These are phyloP conservation scores for Trypanosomatidae sp. DNA, from an alignment of 208 protist genomes.

Conservation along the genomic window DNA sequence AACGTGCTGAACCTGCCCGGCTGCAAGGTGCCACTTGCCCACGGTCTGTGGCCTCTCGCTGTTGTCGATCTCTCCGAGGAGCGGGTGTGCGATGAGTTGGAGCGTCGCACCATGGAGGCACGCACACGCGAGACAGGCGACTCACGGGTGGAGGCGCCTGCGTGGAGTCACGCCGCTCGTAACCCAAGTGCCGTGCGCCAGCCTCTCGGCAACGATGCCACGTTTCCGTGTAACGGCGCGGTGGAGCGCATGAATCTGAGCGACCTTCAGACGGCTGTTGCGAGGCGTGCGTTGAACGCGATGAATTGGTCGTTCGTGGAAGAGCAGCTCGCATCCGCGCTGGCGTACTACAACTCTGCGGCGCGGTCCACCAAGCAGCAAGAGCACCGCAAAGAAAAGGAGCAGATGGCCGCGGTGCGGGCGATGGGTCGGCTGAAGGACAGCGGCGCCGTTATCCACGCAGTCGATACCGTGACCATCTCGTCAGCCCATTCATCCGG, in stretches of 20 bases:
- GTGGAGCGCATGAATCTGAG: conserved; percentile 8
- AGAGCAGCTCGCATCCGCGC: conserved; percentile 43
- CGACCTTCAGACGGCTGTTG: conserved; percentile 23
- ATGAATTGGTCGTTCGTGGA: conserved; percentile 82
- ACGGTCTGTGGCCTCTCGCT: conserved; percentile 80
- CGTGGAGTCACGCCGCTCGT: conserved; percentile 72
- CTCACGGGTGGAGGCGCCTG: not conserved
- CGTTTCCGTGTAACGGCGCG: not conserved
- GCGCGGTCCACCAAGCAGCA: conserved; percentile 27
- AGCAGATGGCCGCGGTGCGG: conserved; percentile 40
- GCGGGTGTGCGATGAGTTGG: conserved; percentile 32
- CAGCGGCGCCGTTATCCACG: conserved; percentile 52
- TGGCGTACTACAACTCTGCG: conserved; percentile 54
- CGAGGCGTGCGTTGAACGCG: conserved; percentile 18
- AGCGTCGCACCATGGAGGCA: not conserved
- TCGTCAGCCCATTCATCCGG: not conserved
- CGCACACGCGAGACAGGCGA: too few relatives aligned
- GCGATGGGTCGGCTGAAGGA: conserved; percentile 53
- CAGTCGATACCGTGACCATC: conserved; percentile 42
- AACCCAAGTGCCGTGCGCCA: conserved; percentile 7
- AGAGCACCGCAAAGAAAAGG: conserved; percentile 34
- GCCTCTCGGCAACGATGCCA: conserved; percentile 3
- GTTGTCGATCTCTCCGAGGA: conserved; percentile 70
- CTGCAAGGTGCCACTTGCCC: conserved; percentile 43
- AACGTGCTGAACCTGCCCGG: conserved; percentile 37